These are phyloP conservation scores for Hydnum rufescens DNA, from an alignment of 768 basidiomycete species.

Conservation along the genomic window DNA sequence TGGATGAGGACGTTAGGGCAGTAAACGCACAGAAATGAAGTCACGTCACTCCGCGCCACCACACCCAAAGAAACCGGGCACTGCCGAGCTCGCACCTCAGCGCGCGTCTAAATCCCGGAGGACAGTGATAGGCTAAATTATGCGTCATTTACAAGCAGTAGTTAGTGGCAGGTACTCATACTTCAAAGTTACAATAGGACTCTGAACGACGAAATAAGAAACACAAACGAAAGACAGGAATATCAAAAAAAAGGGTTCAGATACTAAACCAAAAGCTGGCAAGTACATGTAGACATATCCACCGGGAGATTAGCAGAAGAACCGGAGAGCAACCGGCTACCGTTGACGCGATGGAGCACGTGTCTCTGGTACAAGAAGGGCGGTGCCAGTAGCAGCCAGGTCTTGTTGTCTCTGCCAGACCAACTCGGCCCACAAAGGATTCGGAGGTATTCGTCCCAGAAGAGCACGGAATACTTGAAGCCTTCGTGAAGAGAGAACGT, in stretches of 20 bases:
- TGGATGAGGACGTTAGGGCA: too few species aligned
- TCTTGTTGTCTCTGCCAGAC: constrained; percentile 65
- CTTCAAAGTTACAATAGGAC: too few species aligned
- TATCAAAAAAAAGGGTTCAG: neutral
- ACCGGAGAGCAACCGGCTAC: neutral
- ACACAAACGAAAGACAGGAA: neutral
- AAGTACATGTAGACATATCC: neutral
- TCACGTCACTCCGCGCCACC: too few species aligned
- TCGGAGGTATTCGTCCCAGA: constrained; percentile 76
- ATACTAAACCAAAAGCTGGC: neutral
- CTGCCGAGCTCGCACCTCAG: too few species aligned
- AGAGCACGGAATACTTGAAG: constrained; percentile 66
- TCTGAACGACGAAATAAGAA: too few species aligned
- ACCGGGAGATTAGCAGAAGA: neutral
- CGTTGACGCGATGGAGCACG: neutral
- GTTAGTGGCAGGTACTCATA: too few species aligned
- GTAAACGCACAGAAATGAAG: too few species aligned
- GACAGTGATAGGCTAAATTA: too few species aligned
- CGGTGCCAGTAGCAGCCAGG: constrained; percentile 1
- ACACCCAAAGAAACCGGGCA: too few species aligned
- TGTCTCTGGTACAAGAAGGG: neutral
- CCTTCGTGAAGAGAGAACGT: constrained; percentile 26
- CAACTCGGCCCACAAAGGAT: constrained; percentile 85
- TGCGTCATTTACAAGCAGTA: too few species aligned
- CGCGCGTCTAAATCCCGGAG: too few species aligned